A percentile compares a stretch with the other conserved stretches of the same genome.
Evolutionary conservation across 2,329 filamentous ascomycete genomes (phyloP).

Genomic region (Fusarium odoratissimum): DNA sequence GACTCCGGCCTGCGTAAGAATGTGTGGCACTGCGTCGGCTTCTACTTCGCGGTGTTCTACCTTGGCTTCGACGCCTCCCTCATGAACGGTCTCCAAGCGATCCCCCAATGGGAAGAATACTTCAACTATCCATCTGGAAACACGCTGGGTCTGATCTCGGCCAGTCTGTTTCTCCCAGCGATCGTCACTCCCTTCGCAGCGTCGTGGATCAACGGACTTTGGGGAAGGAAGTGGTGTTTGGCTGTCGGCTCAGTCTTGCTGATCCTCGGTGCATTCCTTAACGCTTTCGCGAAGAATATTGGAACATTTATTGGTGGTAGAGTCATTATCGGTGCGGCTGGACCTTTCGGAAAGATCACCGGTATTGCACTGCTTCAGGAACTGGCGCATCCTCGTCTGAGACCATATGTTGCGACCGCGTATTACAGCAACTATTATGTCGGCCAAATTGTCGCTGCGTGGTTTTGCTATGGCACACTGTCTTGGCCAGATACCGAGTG

Average conservation of each 20-base stretch:
- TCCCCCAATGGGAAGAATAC: conserved; percentile 32
- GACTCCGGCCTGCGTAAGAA: conserved; percentile 21
- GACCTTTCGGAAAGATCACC: conserved; percentile 22
- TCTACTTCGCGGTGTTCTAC: conserved; percentile 34
- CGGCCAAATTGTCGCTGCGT: conserved; percentile 25
- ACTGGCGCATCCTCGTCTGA: conserved; percentile 26
- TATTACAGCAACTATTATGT: conserved; percentile 35
- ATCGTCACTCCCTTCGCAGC: conserved; percentile 30
- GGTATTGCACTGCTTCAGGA: conserved; percentile 30
- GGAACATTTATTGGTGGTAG: conserved; percentile 19
- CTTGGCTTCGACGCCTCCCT: conserved; percentile 16
- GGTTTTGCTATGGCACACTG: conserved; percentile 24
- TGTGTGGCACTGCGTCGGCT: conserved; percentile 32
- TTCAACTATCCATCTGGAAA: conserved; percentile 28
- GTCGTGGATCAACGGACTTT: conserved; percentile 21
- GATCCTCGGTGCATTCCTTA: conserved; percentile 22
- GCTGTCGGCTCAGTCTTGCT: conserved; percentile 10
- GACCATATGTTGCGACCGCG: conserved; percentile 22
- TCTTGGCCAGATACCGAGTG: conserved; percentile 19
- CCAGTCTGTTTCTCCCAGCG: conserved; percentile 28
- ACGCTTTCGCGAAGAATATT: conserved; percentile 24
- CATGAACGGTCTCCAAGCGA: conserved; percentile 23
- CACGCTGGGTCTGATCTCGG: conserved; percentile 20
- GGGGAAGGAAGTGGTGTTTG: conserved; percentile 32
- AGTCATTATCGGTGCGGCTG: conserved; percentile 26